Conservation (phyloP, 2,329 filamentous ascomycete species). For the Dothideomycetes sp. region DNA sequence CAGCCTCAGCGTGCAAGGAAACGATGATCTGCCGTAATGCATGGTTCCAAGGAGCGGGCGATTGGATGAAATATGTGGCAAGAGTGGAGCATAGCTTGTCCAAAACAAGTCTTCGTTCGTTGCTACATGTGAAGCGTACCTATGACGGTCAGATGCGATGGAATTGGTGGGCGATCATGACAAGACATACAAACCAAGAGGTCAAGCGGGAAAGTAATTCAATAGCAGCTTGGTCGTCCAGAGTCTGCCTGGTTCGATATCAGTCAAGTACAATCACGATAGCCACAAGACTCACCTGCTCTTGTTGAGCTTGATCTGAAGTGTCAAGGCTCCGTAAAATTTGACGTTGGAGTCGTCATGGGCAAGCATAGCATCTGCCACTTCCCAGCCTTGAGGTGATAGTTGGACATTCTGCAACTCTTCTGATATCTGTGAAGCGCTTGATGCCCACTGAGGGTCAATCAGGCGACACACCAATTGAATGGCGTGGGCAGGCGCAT, state of each 20-base stretch:
- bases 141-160: background rate
- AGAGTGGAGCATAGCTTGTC: constrained; percentile 71
- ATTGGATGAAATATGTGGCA: constrained; percentile 65
- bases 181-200: constrained; percentile 47
- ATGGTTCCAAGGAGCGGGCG: constrained; percentile 56
- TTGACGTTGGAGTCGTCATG: constrained; percentile 65
- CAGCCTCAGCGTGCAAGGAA: constrained; percentile 2
- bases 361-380: constrained; percentile 66
- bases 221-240: constrained; percentile 49
- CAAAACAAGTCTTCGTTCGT: constrained; percentile 43
- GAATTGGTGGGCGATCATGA: background rate
- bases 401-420: constrained; percentile 70
- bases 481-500: constrained; percentile 16
- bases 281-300: constrained; percentile 21
- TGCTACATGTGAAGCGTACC: constrained; percentile 18
- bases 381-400: constrained; percentile 72
- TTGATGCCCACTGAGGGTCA: constrained; percentile 35
- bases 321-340: constrained; percentile 87
- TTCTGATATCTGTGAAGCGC: constrained; percentile 53
- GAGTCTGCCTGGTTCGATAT: constrained; percentile 27
- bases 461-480: constrained; percentile 45
- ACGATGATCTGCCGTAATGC: constrained; percentile 54
- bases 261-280: constrained; percentile 8
- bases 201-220: constrained; percentile 54
- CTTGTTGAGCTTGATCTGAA: constrained; percentile 82